Evolutionary conservation across 2,329 filamentous ascomycete species (phyloP).

Genomic region (Colletotrichum theobromicola): DNA sequence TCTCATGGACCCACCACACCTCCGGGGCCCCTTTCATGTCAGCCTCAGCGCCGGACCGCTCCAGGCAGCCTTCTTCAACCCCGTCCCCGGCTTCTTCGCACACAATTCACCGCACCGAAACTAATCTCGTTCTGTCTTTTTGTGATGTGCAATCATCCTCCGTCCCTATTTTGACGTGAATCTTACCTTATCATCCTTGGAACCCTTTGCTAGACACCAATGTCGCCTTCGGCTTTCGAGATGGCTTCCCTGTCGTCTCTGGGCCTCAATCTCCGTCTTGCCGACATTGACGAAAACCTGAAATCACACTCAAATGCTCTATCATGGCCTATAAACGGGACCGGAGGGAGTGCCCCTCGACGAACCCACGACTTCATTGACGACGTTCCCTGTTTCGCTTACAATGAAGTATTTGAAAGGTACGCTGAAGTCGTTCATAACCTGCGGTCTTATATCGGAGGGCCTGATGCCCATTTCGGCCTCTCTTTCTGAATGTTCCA

Average conservation of each 20-base stretch:
- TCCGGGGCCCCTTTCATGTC: neutral
- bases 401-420: slow-evolving; percentile 26
- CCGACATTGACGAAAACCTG: slow-evolving; percentile 14
- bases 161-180: neutral
- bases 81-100: neutral
- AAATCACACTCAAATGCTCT: slow-evolving; percentile 4
- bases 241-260: slow-evolving; percentile 3
- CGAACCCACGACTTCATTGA: neutral
- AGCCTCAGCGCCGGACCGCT: slow-evolving; percentile 4
- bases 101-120: neutral
- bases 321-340: neutral
- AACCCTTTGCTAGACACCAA: neutral
- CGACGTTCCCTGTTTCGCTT: slow-evolving; percentile 12
- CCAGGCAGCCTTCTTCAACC: slow-evolving; percentile 3
- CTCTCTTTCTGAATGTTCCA: too few species aligned
- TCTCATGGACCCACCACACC: slow-evolving; percentile 8
- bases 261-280: slow-evolving; percentile 14
- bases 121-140: neutral
- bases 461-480: neutral
- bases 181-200: neutral
- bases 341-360: neutral
- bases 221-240: neutral
- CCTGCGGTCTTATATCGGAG: neutral
- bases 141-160: neutral
- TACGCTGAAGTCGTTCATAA: slow-evolving; percentile 10